These are phyloP conservation scores for Aspergillus latus DNA, from an alignment of 2,329 filamentous ascomycete genomes.

Conservation along the genomic window DNA sequence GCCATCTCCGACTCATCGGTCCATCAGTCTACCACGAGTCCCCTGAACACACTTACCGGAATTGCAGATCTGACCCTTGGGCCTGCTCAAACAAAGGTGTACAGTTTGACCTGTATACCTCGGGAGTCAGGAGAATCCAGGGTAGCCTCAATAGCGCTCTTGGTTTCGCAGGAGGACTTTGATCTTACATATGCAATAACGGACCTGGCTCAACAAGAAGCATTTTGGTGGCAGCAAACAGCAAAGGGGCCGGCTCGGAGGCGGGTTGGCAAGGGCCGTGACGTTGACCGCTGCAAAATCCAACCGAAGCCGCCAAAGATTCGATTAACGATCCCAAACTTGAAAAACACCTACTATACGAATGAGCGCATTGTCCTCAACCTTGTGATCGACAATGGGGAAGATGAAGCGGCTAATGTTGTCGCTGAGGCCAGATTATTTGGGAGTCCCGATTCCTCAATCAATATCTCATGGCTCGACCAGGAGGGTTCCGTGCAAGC, in stretches of 20 bases:
- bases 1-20: constrained; percentile 27
- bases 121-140: constrained; percentile 78
- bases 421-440: constrained; percentile 68
- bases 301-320: constrained; percentile 91
- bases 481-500: constrained; percentile 27
- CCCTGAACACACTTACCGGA: constrained; percentile 51
- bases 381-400: constrained; percentile 74
- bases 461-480: constrained; percentile 50
- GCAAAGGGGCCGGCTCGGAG: constrained; percentile 36
- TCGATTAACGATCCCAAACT: constrained; percentile 65
- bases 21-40: constrained; percentile 37
- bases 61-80: constrained; percentile 63
- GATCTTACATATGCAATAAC: constrained; percentile 65
- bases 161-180: constrained; percentile 65
- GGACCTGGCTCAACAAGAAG: constrained; percentile 33
- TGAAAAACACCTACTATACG: constrained; percentile 75
- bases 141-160: constrained; percentile 63
- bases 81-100: constrained; percentile 67
- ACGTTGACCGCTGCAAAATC: constrained; percentile 64
- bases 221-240: constrained; percentile 46
- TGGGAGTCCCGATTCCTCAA: constrained; percentile 53
- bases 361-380: constrained; percentile 71
- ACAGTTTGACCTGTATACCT: constrained; percentile 70
- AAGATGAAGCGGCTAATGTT: constrained; percentile 74
- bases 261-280: constrained; percentile 46